Conservation (phyloP, 805 yeast genomes). For the Metschnikowia matae region DNA sequence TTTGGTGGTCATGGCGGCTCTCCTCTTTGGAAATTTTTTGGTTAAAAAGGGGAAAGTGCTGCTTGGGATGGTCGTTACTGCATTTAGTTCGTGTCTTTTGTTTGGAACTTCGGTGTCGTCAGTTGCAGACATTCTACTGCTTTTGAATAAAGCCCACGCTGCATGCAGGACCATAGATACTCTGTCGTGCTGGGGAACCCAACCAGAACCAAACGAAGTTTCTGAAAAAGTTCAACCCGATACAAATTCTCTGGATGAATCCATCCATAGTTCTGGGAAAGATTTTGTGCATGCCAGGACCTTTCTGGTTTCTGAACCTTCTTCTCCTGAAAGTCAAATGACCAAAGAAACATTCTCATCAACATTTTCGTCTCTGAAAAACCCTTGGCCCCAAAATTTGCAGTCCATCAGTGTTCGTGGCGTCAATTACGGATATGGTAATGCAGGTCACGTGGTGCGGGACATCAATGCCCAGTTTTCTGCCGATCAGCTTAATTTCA, state of each 20-base stretch:
- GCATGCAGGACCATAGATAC: conserved; percentile 51
- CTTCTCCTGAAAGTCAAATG: not conserved
- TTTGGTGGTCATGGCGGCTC: conserved; percentile 82
- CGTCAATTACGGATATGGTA: conserved; percentile 62
- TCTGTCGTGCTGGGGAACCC: conserved; percentile 18
- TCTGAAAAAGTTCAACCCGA: not conserved
- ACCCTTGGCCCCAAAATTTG: not conserved
- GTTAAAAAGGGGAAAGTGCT: conserved; percentile 47
- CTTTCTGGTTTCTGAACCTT: conserved; percentile 3
- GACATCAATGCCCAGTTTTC: conserved; percentile 45
- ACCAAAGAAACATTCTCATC: not conserved
- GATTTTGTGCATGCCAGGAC: not conserved
- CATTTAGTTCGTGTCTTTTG: conserved; percentile 76
- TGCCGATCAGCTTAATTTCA: conserved; percentile 48
- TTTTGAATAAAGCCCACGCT: conserved; percentile 67
- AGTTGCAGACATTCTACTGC: conserved; percentile 53
- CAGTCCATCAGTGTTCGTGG: conserved; percentile 6
- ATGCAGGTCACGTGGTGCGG: conserved; percentile 42
- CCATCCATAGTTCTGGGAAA: not conserved
- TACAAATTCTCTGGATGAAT: not conserved
- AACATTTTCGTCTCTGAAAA: not conserved
- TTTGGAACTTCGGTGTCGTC: conserved; percentile 59
- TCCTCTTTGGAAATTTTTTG: conserved; percentile 82
- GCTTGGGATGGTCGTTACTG: conserved; percentile 69
- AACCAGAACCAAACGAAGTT: not conserved